Conservation (phyloP, 2,329 filamentous ascomycete species). For the Beauveria australis region DNA sequence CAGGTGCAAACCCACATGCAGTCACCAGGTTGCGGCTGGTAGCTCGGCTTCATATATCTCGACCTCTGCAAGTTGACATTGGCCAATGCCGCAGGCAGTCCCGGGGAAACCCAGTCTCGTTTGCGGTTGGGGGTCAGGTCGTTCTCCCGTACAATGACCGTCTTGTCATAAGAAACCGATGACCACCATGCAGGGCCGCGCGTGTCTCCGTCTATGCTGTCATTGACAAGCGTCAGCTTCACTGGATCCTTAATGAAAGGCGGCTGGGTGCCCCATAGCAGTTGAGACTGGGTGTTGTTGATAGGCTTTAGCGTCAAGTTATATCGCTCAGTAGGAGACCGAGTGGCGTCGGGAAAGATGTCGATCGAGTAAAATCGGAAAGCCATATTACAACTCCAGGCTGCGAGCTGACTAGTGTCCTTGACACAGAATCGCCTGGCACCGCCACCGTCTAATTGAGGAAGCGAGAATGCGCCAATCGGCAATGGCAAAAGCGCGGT, state of each 20-base stretch:
- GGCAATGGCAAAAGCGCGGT: conserved; percentile 43
- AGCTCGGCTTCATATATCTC: conserved; percentile 16
- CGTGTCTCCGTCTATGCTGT: conserved; percentile 34
- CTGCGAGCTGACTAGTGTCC: conserved; percentile 43
- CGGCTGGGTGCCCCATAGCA: conserved; percentile 47
- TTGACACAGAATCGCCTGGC: conserved; percentile 49
- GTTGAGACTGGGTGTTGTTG: conserved; percentile 30
- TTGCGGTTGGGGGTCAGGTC: conserved; percentile 22
- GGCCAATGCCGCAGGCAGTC: conserved; percentile 5
- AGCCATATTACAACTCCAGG: conserved; percentile 56
- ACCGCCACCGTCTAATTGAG: conserved; percentile 41
- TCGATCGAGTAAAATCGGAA: conserved; percentile 36
- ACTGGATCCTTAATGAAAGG: conserved; percentile 32
- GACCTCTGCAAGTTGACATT: conserved; percentile 18
- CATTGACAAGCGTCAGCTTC: conserved; percentile 40
- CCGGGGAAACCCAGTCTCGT: conserved; percentile 18
- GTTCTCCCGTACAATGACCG: conserved; percentile 41
- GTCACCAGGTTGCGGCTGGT: conserved; percentile 35
- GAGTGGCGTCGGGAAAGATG: conserved; percentile 23
- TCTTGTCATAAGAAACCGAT: conserved; percentile 45
- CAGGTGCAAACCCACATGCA: conserved; percentile 52
- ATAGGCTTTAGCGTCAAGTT: conserved; percentile 30
- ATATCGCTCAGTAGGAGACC: conserved; percentile 29
- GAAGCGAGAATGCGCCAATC: conserved; percentile 48
- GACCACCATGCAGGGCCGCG: conserved; percentile 50